Evolutionary conservation across 1,284 basidiomycete species (phyloP).

Genomic region (Ustilago lituana): DNA sequence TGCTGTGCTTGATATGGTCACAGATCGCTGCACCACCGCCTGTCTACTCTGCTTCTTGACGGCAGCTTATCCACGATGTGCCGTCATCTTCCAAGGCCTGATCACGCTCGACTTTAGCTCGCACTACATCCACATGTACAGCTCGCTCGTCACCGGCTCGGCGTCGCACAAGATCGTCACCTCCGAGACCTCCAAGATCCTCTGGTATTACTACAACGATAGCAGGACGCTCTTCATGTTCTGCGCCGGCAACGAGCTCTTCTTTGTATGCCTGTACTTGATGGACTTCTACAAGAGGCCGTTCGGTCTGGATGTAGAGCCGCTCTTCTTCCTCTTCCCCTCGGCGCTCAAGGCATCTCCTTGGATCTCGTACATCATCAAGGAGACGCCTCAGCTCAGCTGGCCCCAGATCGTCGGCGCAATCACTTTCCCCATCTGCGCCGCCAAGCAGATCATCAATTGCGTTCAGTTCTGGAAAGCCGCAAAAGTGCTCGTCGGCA

Average conservation of each 20-base stretch:
- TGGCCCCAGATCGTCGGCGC: slow-evolving; percentile 82
- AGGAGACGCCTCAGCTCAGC: slow-evolving; percentile 71
- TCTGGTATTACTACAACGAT: slow-evolving; percentile 94
- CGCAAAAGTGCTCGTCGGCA: slow-evolving; percentile 77
- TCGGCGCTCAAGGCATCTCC: slow-evolving; percentile 35
- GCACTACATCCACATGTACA: slow-evolving; percentile 99
- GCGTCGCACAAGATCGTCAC: slow-evolving; percentile 90
- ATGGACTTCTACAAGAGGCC: slow-evolving; percentile 78
- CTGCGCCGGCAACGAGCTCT: slow-evolving; percentile 96
- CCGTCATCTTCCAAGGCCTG: slow-evolving; percentile 89
- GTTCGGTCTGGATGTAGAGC: slow-evolving; percentile 52
- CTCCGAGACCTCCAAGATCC: slow-evolving; percentile 87
- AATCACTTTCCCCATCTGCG: slow-evolving; percentile 77
- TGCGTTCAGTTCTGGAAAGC: slow-evolving; percentile 98
- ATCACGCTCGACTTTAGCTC: slow-evolving; percentile 97
- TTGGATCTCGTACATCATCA: slow-evolving; percentile 46
- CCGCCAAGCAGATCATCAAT: slow-evolving; percentile 92
- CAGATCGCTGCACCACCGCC: slow-evolving; percentile 95
- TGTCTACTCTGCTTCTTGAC: slow-evolving; percentile 94
- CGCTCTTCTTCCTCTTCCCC: slow-evolving; percentile 43
- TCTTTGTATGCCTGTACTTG: slow-evolving; percentile 95
- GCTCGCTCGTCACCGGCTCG: slow-evolving; percentile 91
- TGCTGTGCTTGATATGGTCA: slow-evolving; percentile 99
- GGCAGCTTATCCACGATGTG: slow-evolving; percentile 83
- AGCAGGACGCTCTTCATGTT: slow-evolving; percentile 88